These are phyloP conservation scores for Aureoboletus auriporus DNA, from an alignment of 768 basidiomycete species.

Conservation along the genomic window DNA sequence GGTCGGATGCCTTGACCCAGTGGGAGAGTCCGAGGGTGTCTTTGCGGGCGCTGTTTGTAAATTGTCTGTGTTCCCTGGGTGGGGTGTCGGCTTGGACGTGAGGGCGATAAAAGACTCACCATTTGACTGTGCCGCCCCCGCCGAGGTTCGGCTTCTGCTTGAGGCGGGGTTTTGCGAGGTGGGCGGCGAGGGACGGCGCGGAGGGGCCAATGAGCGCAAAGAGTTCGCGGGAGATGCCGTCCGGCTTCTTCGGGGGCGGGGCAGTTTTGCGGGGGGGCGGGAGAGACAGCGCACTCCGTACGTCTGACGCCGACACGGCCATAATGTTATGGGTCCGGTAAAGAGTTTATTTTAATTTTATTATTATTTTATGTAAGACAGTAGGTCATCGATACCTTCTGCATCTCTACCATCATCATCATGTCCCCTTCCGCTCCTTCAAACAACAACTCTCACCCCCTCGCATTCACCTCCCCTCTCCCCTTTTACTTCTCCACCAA, in stretches of 20 bases:
- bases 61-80: constrained; percentile 70
- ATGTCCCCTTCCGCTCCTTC: not conserved
- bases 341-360: not conserved
- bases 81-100: not conserved
- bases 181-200: constrained; percentile 78
- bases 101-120: constrained; percentile 40
- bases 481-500: not conserved
- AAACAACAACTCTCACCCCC: not conserved
- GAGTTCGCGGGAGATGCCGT: constrained; percentile 90
- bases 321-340: constrained; percentile 32
- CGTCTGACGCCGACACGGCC: constrained; percentile 73
- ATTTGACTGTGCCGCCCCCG: constrained; percentile 60
- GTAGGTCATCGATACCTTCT: not conserved
- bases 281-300: constrained; percentile 79
- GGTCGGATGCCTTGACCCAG: constrained; percentile 72
- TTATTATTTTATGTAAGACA: too few species aligned
- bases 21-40: constrained; percentile 72
- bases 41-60: constrained; percentile 67
- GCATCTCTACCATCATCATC: not conserved
- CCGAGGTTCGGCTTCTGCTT: constrained; percentile 84
- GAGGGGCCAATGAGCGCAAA: constrained; percentile 95
- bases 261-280: constrained; percentile 39
- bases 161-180: constrained; percentile 75
- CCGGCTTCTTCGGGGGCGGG: constrained; percentile 58
- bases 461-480: not conserved